Evolutionary conservation across 305 asterid genomes (phyloP), one percentile per base, ranked within the genome.

Genomic region (Ilex paraguariensis): DNA sequence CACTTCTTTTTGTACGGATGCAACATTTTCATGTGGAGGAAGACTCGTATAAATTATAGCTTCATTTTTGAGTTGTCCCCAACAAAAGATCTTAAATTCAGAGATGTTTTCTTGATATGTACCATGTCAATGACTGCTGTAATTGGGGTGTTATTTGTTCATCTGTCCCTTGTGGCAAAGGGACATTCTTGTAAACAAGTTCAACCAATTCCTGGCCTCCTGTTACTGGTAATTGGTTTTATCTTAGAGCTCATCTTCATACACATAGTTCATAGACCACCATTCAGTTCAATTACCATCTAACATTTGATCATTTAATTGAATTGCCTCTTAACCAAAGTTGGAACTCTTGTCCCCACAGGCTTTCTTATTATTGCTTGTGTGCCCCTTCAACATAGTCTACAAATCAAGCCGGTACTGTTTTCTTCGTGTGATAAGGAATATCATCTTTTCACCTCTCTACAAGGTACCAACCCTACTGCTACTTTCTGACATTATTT

Each of bases 11-110:
- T 91, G 51, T 86, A 84, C 9, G 98, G 98, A 58, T 87, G 96
- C 83, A 91, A 88, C 85, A 88, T 91, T 12, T 79, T 86, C 66
- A 80, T 83, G 95, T 91, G 98, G 98, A 73, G 95, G 54, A 88
- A 83, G 73, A 76, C 79, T 31, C 72, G 95, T 6, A 85, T 91
- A 63, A 91, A 91, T 69, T 87, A 84, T 58, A 79, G 80, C 81
- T 91, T 91, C 90, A 88, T 91, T 72, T 88, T 91, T 31, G 96
- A 91, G 72, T 70, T 83, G 14, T 66, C 87, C 0, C 79, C 84
- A 3, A 88, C 81, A 0, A 82, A 83, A 75, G 96, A 84, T 67
- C 78, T 88, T 46, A 91, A 88, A 77, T 76, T 77, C 40, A 81
- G 81, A 49, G 96, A 88, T 57, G 81, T 88, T 15, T 91, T 88